phyloP scores from a whole-genome alignment of 768 basidiomycete species.

The Phylloporus scabripes region DNA sequence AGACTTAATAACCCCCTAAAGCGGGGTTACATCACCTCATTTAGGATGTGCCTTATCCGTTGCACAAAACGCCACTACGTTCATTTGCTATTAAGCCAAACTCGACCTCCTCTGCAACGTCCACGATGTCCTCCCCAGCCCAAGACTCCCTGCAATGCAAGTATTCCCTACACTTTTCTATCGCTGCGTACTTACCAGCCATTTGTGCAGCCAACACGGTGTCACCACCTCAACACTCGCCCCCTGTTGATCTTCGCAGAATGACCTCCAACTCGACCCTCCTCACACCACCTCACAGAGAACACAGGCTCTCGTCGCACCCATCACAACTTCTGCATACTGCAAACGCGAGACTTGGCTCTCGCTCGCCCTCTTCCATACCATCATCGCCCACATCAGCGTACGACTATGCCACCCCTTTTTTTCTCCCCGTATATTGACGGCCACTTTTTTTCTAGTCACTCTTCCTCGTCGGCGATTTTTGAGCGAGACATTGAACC shows the following conservation, averaged over 20 bases:
- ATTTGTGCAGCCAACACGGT: constrained; percentile 14
- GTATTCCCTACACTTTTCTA: background rate
- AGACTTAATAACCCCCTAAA: background rate
- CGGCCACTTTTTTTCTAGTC: constrained; percentile 18
- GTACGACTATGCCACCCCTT: constrained; percentile 37
- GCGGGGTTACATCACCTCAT: constrained; percentile 4
- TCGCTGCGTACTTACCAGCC: background rate
- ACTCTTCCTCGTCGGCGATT: constrained; percentile 84
- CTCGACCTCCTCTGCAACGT: constrained; percentile 8
- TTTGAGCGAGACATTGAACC: constrained; percentile 91
- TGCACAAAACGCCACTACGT: constrained; percentile 14
- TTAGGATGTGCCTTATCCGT: background rate
- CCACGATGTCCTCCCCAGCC: constrained; percentile 13
- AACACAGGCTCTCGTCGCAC: constrained; percentile 38
- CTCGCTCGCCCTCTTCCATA: constrained; percentile 66
- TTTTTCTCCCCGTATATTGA: constrained; percentile 6
- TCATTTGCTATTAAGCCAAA: constrained; percentile 19
- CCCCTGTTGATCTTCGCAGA: constrained; percentile 47
- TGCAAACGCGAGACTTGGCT: constrained; percentile 44
- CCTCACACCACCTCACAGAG: constrained; percentile 37
- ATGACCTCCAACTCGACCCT: constrained; percentile 46
- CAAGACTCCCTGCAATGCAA: constrained; percentile 20
- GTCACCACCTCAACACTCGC: constrained; percentile 21
- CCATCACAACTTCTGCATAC: constrained; percentile 46
- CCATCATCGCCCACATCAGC: constrained; percentile 77